phyloP scores from a whole-genome alignment of 768 basidiomycete genomes.

The Boletellus ananiceps region DNA sequence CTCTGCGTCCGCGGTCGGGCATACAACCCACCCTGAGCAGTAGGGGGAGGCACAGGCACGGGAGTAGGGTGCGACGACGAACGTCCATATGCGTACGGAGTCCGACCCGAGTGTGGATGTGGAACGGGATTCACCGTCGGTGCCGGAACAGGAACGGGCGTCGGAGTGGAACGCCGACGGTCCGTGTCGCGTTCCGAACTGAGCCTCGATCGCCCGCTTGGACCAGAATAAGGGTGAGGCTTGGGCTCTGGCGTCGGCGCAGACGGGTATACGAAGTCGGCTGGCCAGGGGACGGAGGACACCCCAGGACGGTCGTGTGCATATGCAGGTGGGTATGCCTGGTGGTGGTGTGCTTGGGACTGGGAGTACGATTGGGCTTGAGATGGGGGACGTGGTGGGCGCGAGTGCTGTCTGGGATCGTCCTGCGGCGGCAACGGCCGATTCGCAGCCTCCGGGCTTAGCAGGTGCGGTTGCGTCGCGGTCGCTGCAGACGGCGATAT shows the following conservation, averaged over 20 bases:
- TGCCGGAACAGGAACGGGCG: too few relatives aligned
- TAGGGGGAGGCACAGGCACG: background rate
- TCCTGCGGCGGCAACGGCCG: slow-evolving; percentile 23
- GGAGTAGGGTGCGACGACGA: background rate
- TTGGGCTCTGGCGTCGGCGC: background rate
- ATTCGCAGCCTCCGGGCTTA: slow-evolving; percentile 41
- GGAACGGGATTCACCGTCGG: too few relatives aligned
- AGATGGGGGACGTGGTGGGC: background rate
- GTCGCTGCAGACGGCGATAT: slow-evolving; percentile 28
- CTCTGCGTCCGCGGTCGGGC: slow-evolving; percentile 13
- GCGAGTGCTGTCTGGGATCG: slow-evolving; percentile 3
- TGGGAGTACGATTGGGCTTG: background rate
- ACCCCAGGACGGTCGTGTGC: slow-evolving; percentile 9
- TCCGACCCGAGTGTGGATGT: background rate
- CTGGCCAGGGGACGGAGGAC: slow-evolving; percentile 12
- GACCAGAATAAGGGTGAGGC: background rate
- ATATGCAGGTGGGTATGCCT: background rate
- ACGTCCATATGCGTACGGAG: background rate
- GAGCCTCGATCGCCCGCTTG: too few relatives aligned
- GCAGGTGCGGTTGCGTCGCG: slow-evolving; percentile 36
- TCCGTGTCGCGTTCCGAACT: too few relatives aligned
- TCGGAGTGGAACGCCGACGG: too few relatives aligned
- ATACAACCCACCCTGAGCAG: background rate
- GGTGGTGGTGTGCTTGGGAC: background rate
- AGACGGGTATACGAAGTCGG: slow-evolving; percentile 15